Conservation (phyloP, 768 basidiomycete genomes). For the Lyophyllum shimeji region DNA sequence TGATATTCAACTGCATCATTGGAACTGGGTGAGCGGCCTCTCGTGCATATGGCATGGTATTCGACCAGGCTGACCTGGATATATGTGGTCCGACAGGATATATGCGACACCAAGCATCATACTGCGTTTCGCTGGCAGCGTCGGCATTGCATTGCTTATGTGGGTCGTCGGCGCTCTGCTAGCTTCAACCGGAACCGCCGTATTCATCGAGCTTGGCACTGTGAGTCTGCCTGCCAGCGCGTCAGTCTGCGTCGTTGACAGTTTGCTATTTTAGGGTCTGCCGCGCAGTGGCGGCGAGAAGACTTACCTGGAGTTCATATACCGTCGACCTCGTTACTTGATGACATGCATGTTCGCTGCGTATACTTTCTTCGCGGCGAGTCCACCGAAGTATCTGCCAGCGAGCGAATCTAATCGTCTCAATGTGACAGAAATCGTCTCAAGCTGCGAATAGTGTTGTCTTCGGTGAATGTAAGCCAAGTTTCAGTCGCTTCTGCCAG, state of each 20-base stretch:
- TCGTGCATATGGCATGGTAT: not conserved
- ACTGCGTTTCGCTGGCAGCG: slow-evolving; percentile 64
- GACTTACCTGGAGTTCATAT: slow-evolving; percentile 67
- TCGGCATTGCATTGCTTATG: slow-evolving; percentile 66
- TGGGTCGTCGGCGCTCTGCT: slow-evolving; percentile 70
- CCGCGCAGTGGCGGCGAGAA: slow-evolving; percentile 72
- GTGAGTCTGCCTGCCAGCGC: no score
- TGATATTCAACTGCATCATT: slow-evolving; percentile 44
- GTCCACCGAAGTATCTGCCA: no score
- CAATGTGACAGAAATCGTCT: no score
- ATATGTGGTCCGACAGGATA: no score
- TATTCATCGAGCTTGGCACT: slow-evolving; percentile 60
- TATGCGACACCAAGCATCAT: slow-evolving; percentile 58
- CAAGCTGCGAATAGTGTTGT: slow-evolving; percentile 42
- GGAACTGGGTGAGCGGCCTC: slow-evolving; percentile 36
- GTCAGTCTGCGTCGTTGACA: no score
- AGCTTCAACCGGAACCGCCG: slow-evolving; percentile 64
- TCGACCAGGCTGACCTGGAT: not conserved
- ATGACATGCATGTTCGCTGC: slow-evolving; percentile 52
- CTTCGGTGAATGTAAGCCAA: slow-evolving; percentile 27
- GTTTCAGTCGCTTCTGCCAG: no score
- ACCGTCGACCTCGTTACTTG: slow-evolving; percentile 53
- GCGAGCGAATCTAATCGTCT: no score
- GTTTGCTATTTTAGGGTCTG: slow-evolving; percentile 36
- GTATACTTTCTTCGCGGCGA: no score